Base-by-base conservation (phyloP, 1,139 yeast species). In the Hanseniaspora gamundiae region DNA sequence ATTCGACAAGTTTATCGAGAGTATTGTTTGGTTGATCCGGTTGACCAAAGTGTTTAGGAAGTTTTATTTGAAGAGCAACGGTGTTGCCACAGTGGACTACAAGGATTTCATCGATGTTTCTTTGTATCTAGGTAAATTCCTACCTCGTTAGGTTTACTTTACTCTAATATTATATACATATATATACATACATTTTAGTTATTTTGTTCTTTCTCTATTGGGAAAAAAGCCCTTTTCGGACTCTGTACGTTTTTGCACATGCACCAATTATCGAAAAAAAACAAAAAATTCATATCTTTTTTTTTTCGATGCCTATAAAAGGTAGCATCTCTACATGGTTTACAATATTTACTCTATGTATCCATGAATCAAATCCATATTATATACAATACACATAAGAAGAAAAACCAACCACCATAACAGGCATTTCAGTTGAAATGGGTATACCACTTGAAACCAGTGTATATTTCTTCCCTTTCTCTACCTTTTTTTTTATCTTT, bases 1-100 rank as follows among this genome's bases (percentile, higher is more conserved):
- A 49, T 86, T 85, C 60, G 95, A 86, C 61, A 73, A 78, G 59
- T 85, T 85, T 61, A 87, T 85, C 39, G 94, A 85, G 57, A 71
- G 84, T 45, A 70, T 86, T 52, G 83, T 84, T 29, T 81, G 84
- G 70, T 66, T 85, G 53, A 71, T 86, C 59, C 75, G 84, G 50
- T 71, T 83, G 52, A 84, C 94, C 1, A 88, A 82, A 56, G 70
- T 80, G 7, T 85, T 85, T 66, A 81, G 83, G 57, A 79, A 78
- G 57, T 82, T 75, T 59, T 94, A 85, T 61, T 66, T 71, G 24
- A 86, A 81, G 51, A 73, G 83, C 43, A 79, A 82, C 38, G 94
- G 94, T 11, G 73, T 77, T 42, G 87, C 91, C 4, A 78, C 86
- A 0, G 74, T 84, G 33, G 78, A 80, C 29, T 84, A 81, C 58